Evolutionary conservation across 1,284 basidiomycete species (phyloP).

Genomic region (Uromyces viciae-fabae): DNA sequence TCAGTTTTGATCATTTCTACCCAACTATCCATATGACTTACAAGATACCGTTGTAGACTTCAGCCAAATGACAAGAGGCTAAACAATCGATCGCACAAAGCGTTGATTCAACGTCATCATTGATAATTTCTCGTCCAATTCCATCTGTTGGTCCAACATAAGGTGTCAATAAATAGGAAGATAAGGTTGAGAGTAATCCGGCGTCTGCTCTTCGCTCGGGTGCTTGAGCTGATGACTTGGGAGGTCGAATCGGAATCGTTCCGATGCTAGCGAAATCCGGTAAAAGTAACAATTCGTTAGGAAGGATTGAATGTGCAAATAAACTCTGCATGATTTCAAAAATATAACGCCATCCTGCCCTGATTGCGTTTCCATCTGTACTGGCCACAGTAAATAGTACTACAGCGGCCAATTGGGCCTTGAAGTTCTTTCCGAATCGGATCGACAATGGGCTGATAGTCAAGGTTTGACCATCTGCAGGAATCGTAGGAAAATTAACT

Average conservation of each 20-base stretch:
- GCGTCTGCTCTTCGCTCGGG: constrained; percentile 69
- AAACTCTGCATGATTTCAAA: constrained; percentile 98
- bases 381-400: constrained; percentile 97
- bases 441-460: constrained; percentile 89
- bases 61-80: constrained; percentile 85
- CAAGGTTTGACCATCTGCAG: constrained; percentile 81
- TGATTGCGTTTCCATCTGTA: constrained; percentile 87
- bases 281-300: constrained; percentile 84
- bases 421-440: constrained; percentile 90
- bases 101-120: constrained; percentile 87
- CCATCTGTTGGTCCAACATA: constrained; percentile 62
- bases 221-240: constrained; percentile 64
- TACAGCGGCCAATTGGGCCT: constrained; percentile 91
- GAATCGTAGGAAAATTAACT: constrained; percentile 78
- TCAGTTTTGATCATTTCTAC: neutral
- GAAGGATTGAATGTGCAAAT: constrained; percentile 86
- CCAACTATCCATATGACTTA: constrained; percentile 58
- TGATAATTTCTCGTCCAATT: constrained; percentile 59
- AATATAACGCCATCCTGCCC: constrained; percentile 83
- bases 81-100: constrained; percentile 94
- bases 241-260: constrained; percentile 78
- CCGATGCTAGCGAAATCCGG: constrained; percentile 89
- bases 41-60: constrained; percentile 88
- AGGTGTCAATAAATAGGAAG: constrained; percentile 94
- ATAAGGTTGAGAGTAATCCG: constrained; percentile 86